These are phyloP conservation scores for Pecoramyces ruminantium DNA, from an alignment of 192 early-diverging fungal genomes.

Conservation along the genomic window DNA sequence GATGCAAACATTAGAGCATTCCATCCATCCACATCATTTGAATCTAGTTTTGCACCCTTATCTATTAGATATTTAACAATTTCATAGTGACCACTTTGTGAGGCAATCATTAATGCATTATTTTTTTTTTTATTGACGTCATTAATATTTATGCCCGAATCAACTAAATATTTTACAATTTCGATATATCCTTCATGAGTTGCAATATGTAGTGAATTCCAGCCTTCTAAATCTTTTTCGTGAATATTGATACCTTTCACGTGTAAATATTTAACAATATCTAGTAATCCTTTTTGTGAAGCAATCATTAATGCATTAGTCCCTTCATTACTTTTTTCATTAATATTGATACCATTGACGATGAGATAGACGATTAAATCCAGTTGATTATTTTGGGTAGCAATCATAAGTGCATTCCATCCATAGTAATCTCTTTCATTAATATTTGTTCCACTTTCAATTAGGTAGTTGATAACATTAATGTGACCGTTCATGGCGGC, in stretches of 20 bases:
- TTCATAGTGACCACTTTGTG: not conserved
- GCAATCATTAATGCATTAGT: not conserved
- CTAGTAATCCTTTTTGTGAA: not conserved
- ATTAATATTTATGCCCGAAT: not conserved
- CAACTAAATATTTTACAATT: not conserved
- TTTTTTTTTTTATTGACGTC: not conserved
- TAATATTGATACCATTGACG: not conserved
- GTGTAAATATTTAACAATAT: not conserved
- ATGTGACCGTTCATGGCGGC: not conserved
- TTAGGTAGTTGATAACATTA: not conserved
- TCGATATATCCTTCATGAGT: not conserved
- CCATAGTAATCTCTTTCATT: not conserved
- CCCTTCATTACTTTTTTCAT: not conserved
- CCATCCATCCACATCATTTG: not conserved
- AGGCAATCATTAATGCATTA: not conserved
- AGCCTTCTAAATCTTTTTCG: not conserved
- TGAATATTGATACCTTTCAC: not conserved
- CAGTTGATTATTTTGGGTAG: not conserved
- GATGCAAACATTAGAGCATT: not conserved
- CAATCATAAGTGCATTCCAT: not conserved
- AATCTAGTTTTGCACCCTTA: not conserved
- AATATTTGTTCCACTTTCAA: not conserved
- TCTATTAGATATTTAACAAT: not conserved
- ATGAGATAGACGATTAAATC: not conserved
- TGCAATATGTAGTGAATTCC: not conserved